Percentiles rank a stretch among this genome's conserved stretches.
phyloP scores from a whole-genome alignment of 768 basidiomycete species.

The Cubamyces lactineus region DNA sequence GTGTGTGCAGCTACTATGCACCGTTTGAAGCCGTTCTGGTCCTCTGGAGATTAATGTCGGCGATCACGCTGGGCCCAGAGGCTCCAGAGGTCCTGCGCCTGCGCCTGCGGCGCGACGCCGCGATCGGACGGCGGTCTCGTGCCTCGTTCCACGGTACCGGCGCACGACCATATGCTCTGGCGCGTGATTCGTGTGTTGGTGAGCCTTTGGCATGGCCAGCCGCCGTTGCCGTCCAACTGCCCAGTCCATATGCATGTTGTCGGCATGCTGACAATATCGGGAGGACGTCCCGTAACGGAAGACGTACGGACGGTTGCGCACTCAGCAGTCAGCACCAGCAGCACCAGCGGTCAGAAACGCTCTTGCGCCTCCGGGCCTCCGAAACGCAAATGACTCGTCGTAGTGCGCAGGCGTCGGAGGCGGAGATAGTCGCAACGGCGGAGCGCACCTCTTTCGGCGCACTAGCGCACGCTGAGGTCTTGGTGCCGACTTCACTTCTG shows the following conservation, averaged over 20 bases:
- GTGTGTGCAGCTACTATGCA: too few relatives aligned
- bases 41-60: not conserved
- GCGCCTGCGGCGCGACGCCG: not conserved
- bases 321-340: not conserved
- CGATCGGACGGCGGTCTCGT: slow-evolving; percentile 18
- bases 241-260: too few relatives aligned
- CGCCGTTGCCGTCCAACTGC: not conserved
- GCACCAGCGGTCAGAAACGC: not conserved
- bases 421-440: not conserved
- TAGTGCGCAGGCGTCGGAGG: slow-evolving; percentile 4
- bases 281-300: not conserved
- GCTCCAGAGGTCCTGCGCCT: not conserved
- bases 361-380: not conserved
- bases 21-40: too few relatives aligned
- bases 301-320: too few relatives aligned
- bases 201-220: too few relatives aligned
- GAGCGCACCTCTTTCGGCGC: not conserved
- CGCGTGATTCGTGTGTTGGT: slow-evolving; percentile 6
- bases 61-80: not conserved
- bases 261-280: not conserved
- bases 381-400: not conserved
- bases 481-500: not conserved
- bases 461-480: not conserved
- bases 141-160: slow-evolving; percentile 14
- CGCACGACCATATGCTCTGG: not conserved